Conservation (phyloP, 192 early-diverging fungal genomes). For the Oehlia diaphana region DNA sequence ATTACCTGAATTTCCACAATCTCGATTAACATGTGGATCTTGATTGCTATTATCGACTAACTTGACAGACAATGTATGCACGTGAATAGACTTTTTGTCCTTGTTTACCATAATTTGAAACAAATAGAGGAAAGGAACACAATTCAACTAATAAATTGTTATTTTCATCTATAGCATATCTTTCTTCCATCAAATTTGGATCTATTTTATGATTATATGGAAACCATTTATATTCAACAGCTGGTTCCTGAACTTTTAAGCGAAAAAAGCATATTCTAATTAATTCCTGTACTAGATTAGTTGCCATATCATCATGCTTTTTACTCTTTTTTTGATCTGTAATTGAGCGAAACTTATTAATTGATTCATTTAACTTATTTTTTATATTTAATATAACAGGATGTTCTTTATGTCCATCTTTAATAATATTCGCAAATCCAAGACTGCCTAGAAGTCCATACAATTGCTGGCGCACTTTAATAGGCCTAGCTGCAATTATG, state of each 20-base stretch:
- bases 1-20: too few species aligned
- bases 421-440: not conserved
- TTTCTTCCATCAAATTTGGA: not conserved
- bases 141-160: not conserved
- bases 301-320: not conserved
- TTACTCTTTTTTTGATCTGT: not conserved
- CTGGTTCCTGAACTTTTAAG: not conserved
- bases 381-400: not conserved
- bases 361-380: not conserved
- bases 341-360: not conserved
- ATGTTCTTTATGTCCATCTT: not conserved
- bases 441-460: constrained; percentile 2
- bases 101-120: not conserved
- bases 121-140: not conserved
- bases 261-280: not conserved
- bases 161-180: not conserved
- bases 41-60: not conserved
- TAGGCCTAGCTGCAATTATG: not conserved
- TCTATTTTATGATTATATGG: not conserved
- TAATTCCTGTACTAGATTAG: not conserved
- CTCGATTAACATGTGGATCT: too few species aligned
- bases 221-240: not conserved
- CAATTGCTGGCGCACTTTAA: constrained; percentile 18
- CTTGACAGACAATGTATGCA: not conserved
- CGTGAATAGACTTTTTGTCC: not conserved